Conservation (phyloP, 1,284 basidiomycete species). For the Uromyces viciae-fabae region DNA sequence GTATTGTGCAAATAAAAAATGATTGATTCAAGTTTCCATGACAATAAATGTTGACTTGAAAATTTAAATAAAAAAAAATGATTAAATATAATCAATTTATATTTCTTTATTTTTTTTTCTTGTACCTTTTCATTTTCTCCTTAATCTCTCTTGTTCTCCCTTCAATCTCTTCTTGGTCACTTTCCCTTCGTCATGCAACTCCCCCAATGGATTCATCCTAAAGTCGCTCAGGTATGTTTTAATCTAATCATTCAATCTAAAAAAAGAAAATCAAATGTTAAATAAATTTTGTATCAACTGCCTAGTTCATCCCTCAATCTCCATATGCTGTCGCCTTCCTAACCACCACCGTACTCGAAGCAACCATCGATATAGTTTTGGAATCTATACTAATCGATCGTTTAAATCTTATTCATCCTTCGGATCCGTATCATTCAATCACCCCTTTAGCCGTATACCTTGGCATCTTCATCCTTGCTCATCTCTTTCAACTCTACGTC, state of each 20-base stretch:
- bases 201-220: too few species aligned
- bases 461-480: slow-evolving; percentile 37
- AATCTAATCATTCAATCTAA: background rate
- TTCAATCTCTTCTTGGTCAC: too few species aligned
- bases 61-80: background rate
- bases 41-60: background rate
- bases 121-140: too few species aligned
- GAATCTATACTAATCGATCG: background rate
- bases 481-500: slow-evolving; percentile 36
- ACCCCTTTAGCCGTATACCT: slow-evolving; percentile 33
- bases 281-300: background rate
- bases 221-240: too few species aligned
- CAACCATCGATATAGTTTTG: slow-evolving; percentile 8
- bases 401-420: slow-evolving; percentile 4
- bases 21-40: background rate
- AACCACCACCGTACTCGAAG: slow-evolving; percentile 9
- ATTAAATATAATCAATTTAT: background rate
- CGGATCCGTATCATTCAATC: too few species aligned
- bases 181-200: too few species aligned
- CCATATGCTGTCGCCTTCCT: slow-evolving; percentile 2
- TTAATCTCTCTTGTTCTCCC: too few species aligned
- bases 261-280: background rate
- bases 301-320: slow-evolving; percentile 4
- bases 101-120: too few species aligned
- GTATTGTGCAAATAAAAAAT: background rate